phyloP scores from a whole-genome alignment of 805 yeast species.

The Hemisphaericaspora nanyangensis region DNA sequence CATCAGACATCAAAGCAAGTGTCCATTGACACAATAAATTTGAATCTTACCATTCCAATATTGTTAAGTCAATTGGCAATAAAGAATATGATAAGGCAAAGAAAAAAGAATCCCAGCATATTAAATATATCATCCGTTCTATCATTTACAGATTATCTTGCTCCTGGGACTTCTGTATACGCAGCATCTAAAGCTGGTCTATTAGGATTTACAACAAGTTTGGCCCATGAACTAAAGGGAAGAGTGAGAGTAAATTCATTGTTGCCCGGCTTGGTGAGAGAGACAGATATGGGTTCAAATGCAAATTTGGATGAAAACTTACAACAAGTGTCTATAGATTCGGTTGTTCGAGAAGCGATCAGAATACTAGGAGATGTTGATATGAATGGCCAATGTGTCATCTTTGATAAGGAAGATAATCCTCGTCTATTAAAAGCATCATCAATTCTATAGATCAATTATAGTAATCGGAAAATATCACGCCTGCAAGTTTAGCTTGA shows the following conservation, averaged over 20 bases:
- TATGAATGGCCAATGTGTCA: constrained; percentile 29
- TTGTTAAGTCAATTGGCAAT: constrained; percentile 51
- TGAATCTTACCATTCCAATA: constrained; percentile 63
- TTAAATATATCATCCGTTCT: constrained; percentile 68
- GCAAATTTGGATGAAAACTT: constrained; percentile 15
- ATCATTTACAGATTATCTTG: constrained; percentile 31
- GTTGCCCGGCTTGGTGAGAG: constrained; percentile 62
- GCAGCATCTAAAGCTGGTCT: constrained; percentile 71
- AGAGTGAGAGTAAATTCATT: constrained; percentile 61
- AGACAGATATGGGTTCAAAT: constrained; percentile 60
- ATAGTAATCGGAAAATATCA: constrained; percentile 6
- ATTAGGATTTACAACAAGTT: constrained; percentile 53
- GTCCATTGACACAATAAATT: constrained; percentile 44
- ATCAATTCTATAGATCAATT: background rate
- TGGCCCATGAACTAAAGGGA: constrained; percentile 58
- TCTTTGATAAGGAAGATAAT: constrained; percentile 11
- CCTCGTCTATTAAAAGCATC: background rate
- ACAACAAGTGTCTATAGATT: constrained; percentile 19
- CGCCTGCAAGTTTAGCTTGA: background rate
- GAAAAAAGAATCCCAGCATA: constrained; percentile 30
- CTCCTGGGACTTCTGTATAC: constrained; percentile 63
- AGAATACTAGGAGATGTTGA: constrained; percentile 17
- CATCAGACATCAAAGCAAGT: constrained; percentile 36
- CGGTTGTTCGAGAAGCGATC: constrained; percentile 25
- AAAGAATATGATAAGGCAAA: constrained; percentile 43